Evolutionary conservation across 164 flowering plant species (phyloP), one percentile per base, ranked within the genome.

Genomic region (Stephania cephalantha): DNA sequence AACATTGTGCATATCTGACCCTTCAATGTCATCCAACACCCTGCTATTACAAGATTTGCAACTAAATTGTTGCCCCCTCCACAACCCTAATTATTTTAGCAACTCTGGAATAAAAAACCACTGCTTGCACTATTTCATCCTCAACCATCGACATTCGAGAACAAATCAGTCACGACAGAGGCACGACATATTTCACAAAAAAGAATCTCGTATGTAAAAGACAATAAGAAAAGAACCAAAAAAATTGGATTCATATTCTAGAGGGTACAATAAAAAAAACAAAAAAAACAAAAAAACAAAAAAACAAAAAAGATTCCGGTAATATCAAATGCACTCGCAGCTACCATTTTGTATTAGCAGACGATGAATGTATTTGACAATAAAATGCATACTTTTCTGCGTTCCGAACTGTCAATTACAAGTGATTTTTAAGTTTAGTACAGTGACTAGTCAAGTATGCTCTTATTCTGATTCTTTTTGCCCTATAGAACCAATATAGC

Each of bases 401-500:
- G 6, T 65, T 65, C 68, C 22, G 15, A 22, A 65, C 12, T 25
- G 17, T 25, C 35, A 65, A 65, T 11, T 65, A 65, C 2, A 65
- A 65, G 35, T 29, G 64, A 18, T 17, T 58, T 18, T 58, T 11
- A 65, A 22, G 6, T 31, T 65, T 67, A 67, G 42, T 73, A 61
- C 64, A 7, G 46, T 45, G 35, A 35, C 42, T 8, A 22, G 6
- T 20, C 45, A 73, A 63, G 6, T 13, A 68, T 30, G 15, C 48
- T 67, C 55, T 25, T 30, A 18, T 74, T 68, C 70, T 30, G 50
- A 22, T 29, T 74, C 63, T 48, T 68, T 48, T 46, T 1, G 22
- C 76, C 65, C 70, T 74, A n/a, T 15, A 29, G 30, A 48, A 75
- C 30, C 29, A 45, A 13, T 63, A 4, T 44, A 63, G 66, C 69